These are phyloP conservation scores for Colletotrichum higginsianum DNA, from an alignment of 2,329 filamentous ascomycete species.

Conservation along the genomic window DNA sequence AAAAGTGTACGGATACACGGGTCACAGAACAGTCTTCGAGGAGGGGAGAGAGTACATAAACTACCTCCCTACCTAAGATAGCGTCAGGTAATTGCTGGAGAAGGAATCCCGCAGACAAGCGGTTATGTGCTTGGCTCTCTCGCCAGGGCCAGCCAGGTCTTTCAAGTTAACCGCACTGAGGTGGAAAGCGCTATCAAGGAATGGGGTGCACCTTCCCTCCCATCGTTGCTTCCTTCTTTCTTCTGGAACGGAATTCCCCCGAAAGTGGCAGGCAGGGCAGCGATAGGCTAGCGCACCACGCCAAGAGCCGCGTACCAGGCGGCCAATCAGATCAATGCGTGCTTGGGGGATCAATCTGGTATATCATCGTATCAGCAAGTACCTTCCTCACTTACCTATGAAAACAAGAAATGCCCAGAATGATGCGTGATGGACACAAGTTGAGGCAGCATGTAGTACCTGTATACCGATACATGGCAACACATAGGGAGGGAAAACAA, in stretches of 20 bases:
- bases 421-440: not conserved
- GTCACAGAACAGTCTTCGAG: not conserved
- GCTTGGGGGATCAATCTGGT: not conserved
- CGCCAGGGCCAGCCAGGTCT: not conserved
- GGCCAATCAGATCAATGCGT: constrained; percentile 17
- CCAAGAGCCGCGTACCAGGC: constrained; percentile 33
- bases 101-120: constrained; percentile 30
- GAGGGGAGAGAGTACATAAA: no score
- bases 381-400: no score
- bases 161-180: not conserved
- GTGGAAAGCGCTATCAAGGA: not conserved
- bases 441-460: no score
- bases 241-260: constrained; percentile 34
- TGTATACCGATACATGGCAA: not conserved
- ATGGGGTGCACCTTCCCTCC: not conserved
- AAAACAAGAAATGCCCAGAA: not conserved
- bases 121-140: not conserved
- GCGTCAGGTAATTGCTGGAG: not conserved
- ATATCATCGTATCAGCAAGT: constrained; percentile 2
- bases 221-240: constrained; percentile 31
- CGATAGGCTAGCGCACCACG: constrained; percentile 15
- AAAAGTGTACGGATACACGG: not conserved
- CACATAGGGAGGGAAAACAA: not conserved
- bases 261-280: constrained; percentile 7
- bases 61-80: no score